phyloP scores from a whole-genome alignment of 2,329 filamentous ascomycete genomes.

The Colletotrichum cordylinicola region DNA sequence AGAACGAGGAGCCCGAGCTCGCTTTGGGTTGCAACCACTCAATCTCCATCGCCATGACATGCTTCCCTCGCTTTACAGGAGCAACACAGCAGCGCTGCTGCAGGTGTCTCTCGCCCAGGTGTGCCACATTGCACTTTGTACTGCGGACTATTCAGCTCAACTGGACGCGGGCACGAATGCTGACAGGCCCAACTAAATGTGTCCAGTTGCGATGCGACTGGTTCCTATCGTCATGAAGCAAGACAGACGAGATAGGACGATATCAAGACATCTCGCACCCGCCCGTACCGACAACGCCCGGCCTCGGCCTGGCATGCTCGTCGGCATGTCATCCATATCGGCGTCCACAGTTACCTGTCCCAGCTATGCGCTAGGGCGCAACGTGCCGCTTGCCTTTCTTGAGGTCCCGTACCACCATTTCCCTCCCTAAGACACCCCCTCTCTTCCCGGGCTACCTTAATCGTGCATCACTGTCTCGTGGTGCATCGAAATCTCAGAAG shows the following conservation, averaged over 20 bases:
- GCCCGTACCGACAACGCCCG: neutral
- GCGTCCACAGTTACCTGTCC: neutral
- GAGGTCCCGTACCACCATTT: neutral
- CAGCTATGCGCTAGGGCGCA: conserved; percentile 12
- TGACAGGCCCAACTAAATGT: neutral
- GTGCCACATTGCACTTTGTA: neutral
- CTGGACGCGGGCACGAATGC: neutral
- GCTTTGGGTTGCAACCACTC: neutral
- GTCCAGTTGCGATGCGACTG: neutral
- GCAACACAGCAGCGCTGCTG: neutral
- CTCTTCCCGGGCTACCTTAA: conserved; percentile 1
- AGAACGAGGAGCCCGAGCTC: neutral
- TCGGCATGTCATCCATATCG: neutral
- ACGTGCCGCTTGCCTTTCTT: conserved; percentile 12
- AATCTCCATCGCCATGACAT: neutral
- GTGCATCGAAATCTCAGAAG: neutral
- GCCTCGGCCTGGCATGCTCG: neutral
- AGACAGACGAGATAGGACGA: neutral
- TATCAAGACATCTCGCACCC: neutral
- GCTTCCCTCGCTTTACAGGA: neutral
- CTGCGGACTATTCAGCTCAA: neutral
- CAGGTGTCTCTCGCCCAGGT: neutral
- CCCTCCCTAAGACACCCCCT: conserved; percentile 1
- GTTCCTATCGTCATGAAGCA: neutral
- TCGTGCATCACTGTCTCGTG: conserved; percentile 5